phyloP scores from a whole-genome alignment of 306 rosid genomes.

The Gleditsia sinensis region DNA sequence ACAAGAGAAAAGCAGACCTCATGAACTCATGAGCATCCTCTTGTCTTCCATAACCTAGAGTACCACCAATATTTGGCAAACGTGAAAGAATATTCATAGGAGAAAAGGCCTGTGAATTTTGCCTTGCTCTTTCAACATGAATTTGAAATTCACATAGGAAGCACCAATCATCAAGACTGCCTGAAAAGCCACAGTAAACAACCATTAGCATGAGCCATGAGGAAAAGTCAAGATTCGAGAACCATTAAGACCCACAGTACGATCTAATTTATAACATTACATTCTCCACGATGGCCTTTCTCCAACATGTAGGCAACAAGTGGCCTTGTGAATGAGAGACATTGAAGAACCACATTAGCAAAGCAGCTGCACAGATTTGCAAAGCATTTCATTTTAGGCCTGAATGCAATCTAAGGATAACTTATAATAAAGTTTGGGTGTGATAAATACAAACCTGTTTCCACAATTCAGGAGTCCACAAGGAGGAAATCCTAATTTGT shows the following conservation, averaged over 20 bases:
- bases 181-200: constrained; percentile 48
- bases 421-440: constrained; percentile 2
- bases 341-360: constrained; percentile 97
- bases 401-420: background rate
- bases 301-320: constrained; percentile 89
- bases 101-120: constrained; percentile 74
- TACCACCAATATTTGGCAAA: constrained; percentile 88
- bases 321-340: constrained; percentile 90
- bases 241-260: constrained; percentile 6
- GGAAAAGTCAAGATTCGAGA: constrained; percentile 26
- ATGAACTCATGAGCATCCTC: constrained; percentile 99
- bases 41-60: constrained; percentile 91
- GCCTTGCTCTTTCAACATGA: constrained; percentile 70
- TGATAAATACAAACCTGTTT: constrained; percentile 67
- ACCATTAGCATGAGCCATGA: constrained; percentile 23
- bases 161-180: constrained; percentile 84
- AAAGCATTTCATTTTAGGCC: constrained; percentile 17
- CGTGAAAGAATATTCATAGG: constrained; percentile 87
- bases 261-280: constrained; percentile 48
- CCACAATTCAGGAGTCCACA: constrained; percentile 94
- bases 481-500: constrained; percentile 70
- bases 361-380: constrained; percentile 71
- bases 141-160: constrained; percentile 90
- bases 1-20: constrained; percentile 59
- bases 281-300: constrained; percentile 83